These are phyloP conservation scores for Malassezia sp. DNA, from an alignment of 1,284 basidiomycete genomes.

Conservation along the genomic window DNA sequence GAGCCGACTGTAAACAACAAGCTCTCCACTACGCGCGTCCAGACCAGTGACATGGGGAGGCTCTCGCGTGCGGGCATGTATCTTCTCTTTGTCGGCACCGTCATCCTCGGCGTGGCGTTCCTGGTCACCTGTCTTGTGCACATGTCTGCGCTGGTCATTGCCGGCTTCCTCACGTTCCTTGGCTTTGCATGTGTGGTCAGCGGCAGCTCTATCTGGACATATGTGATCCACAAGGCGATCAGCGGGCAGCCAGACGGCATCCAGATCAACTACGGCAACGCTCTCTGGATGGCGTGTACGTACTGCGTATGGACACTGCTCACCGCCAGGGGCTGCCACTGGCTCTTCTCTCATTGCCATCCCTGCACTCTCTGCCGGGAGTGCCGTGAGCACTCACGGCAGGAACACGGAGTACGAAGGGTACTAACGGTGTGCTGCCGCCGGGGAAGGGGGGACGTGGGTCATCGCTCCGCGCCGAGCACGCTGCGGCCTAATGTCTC, in stretches of 20 bases:
- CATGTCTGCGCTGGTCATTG: constrained; percentile 32
- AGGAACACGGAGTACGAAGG: too few species aligned
- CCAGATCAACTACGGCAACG: constrained; percentile 30
- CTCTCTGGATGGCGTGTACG: constrained; percentile 39
- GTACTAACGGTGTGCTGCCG: too few species aligned
- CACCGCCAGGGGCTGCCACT: constrained; percentile 33
- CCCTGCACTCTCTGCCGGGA: constrained; percentile 2
- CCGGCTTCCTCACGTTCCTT: constrained; percentile 31
- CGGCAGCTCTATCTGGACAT: constrained; percentile 36
- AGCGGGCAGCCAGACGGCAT: constrained; percentile 17
- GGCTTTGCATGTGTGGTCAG: constrained; percentile 27
- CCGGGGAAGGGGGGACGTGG: too few species aligned
- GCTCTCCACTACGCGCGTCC: constrained; percentile 1
- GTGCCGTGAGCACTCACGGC: too few species aligned
- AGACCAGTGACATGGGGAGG: too few species aligned
- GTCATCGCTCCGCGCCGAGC: too few species aligned
- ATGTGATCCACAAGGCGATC: constrained; percentile 27
- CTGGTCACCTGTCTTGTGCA: constrained; percentile 29
- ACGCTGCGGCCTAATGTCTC: too few species aligned
- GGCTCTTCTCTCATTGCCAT: constrained; percentile 27
- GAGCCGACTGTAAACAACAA: background rate
- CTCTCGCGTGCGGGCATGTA: constrained; percentile 39
- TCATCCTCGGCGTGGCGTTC: constrained; percentile 34
- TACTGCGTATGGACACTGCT: constrained; percentile 22
- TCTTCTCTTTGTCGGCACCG: constrained; percentile 40